Evolutionary conservation across 352 stramenopile species (phyloP), one percentile per base, ranked within the genome.

Genomic region (Pythium pyrilobum): DNA sequence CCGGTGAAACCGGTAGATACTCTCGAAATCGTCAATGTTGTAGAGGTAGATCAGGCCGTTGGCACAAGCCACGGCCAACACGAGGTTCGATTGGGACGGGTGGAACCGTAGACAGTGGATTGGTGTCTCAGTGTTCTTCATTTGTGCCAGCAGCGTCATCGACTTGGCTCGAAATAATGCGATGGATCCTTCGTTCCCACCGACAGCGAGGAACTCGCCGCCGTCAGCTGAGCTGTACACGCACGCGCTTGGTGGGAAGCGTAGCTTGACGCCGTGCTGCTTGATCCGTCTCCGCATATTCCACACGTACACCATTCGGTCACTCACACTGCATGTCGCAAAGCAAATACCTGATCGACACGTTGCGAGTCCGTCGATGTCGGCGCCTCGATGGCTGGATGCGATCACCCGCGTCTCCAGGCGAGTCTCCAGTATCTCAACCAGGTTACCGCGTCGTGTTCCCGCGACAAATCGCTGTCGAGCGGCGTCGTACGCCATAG

Each of bases 1-100:
- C 5, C 78, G 74, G 28, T 64, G 68, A 37, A 90, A 72, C 10
- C 55, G 61, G 38, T 55, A 61, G 0, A 29, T 15, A 0, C 37
- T 27, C 0, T 38, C 60, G 21, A 27, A 48, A 31, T 58, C 56
- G 4, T 87, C 68, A 12, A 92, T 39, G 31, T 41, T 71, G 56
- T 92, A 92, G 2, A 92, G 42, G 54, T 90, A 92, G 24, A 89
- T 67, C 11, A 89, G 51, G 1, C 80, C 80, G 28, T 89, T 89
- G 1, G 66, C 65, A 18, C 82, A 72, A 1, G 72, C 62, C 9
- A 81, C 80, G 0, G 74, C 79, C 5, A 92, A 51, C 16, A 79
- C 56, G 16, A 66, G 34, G 0, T 21, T 37, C 34, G 63, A 66
- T 13, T 64, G 62, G 15, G 52, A 69, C 25, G 72, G 73, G 18